Evolutionary conservation across 1,284 basidiomycete species (phyloP), one percentile per base, ranked within the genome.

Genomic region (Athelia psychrophila): DNA sequence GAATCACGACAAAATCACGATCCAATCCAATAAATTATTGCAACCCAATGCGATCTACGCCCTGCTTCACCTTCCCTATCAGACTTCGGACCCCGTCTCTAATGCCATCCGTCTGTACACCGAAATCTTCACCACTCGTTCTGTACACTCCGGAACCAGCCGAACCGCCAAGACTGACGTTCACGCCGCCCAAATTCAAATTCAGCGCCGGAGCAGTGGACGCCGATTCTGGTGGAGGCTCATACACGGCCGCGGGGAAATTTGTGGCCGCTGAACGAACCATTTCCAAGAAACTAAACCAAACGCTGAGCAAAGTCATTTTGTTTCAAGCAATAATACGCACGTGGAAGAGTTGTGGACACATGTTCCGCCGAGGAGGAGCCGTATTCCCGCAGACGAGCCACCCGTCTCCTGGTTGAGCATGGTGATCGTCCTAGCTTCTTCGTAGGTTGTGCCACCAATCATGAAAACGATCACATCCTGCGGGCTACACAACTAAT

Each of bases 391-490:
- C 12, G 77, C 71, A 4, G 76, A 72, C 42, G 70, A 67, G 13
- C 68, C 63, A n/a, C 67, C 64, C 27, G 78, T 73, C 56, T 92
- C 90, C 63, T 95, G 89, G 66, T 98, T 98, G 57, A 96, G 77
- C 36, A 94, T 71, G 3, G 93, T 82, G 15, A 97, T 80, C 0
- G 86, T 80, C 54, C 91, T 79, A 0, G 92, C 91, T 71, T 98
- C 95, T 66, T 93, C 94, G 63, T 96, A 98, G 1, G 95, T 98
- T 30, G 92, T 86, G 0, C 95, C 95, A 32, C 95, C 95, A 54
- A 97, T 84, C 74, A 98, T 89, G 71, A 98, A 98, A 51, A 98
- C 78, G 54, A 98, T 96, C 46, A 98, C 81, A 65, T 98, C 95
- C 63, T 96, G 94, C 9, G 94, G 91, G 58, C 93, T 95, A n/a